phyloP scores from a whole-genome alignment of 1,284 basidiomycete species.

The Wallemia ichthyophaga region DNA sequence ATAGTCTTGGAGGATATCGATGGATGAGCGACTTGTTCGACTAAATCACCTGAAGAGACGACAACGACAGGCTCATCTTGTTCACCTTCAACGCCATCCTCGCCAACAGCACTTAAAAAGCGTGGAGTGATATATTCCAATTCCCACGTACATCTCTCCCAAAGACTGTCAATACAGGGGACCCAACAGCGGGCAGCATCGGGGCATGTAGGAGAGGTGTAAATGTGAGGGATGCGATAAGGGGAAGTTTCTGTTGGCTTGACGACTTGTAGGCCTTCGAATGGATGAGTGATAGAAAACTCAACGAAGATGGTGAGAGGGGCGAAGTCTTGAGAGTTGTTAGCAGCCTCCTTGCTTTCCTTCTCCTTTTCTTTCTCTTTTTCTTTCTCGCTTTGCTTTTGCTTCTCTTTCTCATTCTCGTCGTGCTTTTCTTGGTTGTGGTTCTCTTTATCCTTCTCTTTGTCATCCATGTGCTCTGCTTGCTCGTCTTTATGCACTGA shows the following conservation, averaged over 20 bases:
- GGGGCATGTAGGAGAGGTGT: conserved; percentile 58
- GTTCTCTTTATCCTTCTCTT: too few species aligned
- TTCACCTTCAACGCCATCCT: conserved; percentile 18
- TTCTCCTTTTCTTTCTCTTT: conserved; percentile 9
- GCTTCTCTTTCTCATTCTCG: conserved; percentile 13
- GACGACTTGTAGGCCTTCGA: conserved; percentile 63
- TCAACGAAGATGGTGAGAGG: conserved; percentile 45
- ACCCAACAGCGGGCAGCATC: conserved; percentile 89
- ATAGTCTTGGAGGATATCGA: conserved; percentile 80
- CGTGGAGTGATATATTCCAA: conserved; percentile 83
- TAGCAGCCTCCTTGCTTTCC: conserved; percentile 9
- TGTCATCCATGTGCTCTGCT: too few species aligned
- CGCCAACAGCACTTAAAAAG: conserved; percentile 37
- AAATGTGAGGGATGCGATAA: conserved; percentile 69
- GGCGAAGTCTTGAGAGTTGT: conserved; percentile 27
- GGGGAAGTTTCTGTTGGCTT: conserved; percentile 47
- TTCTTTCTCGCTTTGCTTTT: conserved; percentile 16
- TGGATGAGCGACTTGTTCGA: conserved; percentile 81
- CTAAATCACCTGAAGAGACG: conserved; percentile 70
- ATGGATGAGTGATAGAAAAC: conserved; percentile 48
- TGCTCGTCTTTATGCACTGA: too few species aligned
- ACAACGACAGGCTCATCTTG: conserved; percentile 43
- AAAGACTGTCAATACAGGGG: conserved; percentile 76
- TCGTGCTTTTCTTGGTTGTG: too few species aligned
- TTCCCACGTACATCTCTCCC: conserved; percentile 97